A percentile compares a stretch with the other conserved stretches of the same genome.
Evolutionary conservation across 1,284 basidiomycete species (phyloP).

Genomic region (Melanopsichium pennsylvanicum): DNA sequence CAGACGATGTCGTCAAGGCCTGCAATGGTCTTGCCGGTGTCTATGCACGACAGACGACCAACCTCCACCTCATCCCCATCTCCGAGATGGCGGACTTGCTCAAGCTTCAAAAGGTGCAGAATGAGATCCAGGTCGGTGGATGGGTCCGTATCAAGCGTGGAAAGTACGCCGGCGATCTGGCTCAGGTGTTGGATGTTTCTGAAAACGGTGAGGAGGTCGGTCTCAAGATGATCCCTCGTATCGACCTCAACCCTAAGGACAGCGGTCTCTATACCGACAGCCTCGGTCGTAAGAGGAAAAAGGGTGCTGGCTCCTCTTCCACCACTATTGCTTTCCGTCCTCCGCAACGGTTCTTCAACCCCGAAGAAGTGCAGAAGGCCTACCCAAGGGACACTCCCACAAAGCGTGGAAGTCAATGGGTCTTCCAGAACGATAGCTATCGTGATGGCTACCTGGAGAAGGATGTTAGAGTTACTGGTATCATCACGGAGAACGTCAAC

Average conservation of each 20-base stretch:
- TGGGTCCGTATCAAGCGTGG: slow-evolving; percentile 96
- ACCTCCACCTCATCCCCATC: slow-evolving; percentile 87
- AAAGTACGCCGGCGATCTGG: slow-evolving; percentile 92
- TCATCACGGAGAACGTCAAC: slow-evolving; percentile 88
- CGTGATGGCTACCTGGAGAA: slow-evolving; percentile 95
- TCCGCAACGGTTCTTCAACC: slow-evolving; percentile 90
- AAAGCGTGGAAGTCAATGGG: slow-evolving; percentile 51
- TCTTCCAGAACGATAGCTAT: slow-evolving; percentile 90
- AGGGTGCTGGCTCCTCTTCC: slow-evolving; percentile 53
- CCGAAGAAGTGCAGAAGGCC: slow-evolving; percentile 87
- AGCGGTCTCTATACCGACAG: slow-evolving; percentile 66
- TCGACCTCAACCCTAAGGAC: slow-evolving; percentile 78
- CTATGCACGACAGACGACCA: slow-evolving; percentile 72
- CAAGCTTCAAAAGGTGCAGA: slow-evolving; percentile 92
- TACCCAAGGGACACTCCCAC: slow-evolving; percentile 77
- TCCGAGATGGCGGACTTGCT: slow-evolving; percentile 98
- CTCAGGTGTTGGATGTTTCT: slow-evolving; percentile 90
- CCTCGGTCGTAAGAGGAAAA: slow-evolving; percentile 65
- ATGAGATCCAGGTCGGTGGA: slow-evolving; percentile 82
- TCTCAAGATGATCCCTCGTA: slow-evolving; percentile 92
- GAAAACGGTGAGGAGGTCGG: slow-evolving; percentile 94
- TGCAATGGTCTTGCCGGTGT: slow-evolving; percentile 90
- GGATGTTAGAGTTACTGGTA: slow-evolving; percentile 83
- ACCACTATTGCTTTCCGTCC: slow-evolving; percentile 74
- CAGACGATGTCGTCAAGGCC: slow-evolving; percentile 84